Evolutionary conservation across 2,329 filamentous ascomycete species (phyloP).

Genomic region (Alternaria ventricosa): DNA sequence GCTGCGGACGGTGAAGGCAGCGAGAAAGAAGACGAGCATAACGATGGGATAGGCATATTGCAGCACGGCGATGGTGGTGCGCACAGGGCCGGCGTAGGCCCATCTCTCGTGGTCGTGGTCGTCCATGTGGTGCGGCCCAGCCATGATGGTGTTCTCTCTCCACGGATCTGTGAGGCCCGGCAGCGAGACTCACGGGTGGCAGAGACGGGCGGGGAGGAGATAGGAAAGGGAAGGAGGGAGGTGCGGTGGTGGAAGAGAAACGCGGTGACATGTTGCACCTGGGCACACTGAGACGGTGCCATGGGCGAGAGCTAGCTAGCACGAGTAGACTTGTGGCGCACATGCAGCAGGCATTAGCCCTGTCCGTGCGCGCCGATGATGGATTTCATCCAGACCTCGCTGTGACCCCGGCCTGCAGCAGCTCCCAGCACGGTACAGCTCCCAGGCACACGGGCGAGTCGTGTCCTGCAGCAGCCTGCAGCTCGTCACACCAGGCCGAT

Average conservation of each 20-base stretch:
- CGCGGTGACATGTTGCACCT: conserved; percentile 15
- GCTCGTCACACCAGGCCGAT: neutral
- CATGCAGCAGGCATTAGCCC: conserved; percentile 9
- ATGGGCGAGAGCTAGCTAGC: conserved; percentile 11
- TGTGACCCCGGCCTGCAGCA: conserved; percentile 1
- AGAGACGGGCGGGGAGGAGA: conserved; percentile 4
- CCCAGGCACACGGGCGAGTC: conserved; percentile 8
- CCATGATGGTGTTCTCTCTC: conserved; percentile 27
- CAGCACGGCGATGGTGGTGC: conserved; percentile 44
- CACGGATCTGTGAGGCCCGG: conserved; percentile 13
- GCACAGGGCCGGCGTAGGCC: conserved; percentile 26
- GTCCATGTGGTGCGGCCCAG: conserved; percentile 14
- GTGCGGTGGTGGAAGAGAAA: conserved; percentile 14
- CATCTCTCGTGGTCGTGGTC: conserved; percentile 19
- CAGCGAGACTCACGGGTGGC: conserved; percentile 15
- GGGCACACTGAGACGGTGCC: conserved; percentile 1
- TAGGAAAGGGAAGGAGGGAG: conserved; percentile 3
- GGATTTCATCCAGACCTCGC: conserved; percentile 9
- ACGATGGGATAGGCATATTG: conserved; percentile 69
- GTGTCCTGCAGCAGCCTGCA: conserved; percentile 9
- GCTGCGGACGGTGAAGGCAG: conserved; percentile 67
- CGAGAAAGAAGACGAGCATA: conserved; percentile 68
- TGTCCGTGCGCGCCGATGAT: conserved; percentile 11
- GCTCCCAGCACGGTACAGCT: neutral
- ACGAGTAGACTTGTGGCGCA: conserved; percentile 14